Evolutionary conservation across 2,329 filamentous ascomycete species (phyloP), one percentile per base, ranked within the genome.

Genomic region (Scedosporium apiospermum): DNA sequence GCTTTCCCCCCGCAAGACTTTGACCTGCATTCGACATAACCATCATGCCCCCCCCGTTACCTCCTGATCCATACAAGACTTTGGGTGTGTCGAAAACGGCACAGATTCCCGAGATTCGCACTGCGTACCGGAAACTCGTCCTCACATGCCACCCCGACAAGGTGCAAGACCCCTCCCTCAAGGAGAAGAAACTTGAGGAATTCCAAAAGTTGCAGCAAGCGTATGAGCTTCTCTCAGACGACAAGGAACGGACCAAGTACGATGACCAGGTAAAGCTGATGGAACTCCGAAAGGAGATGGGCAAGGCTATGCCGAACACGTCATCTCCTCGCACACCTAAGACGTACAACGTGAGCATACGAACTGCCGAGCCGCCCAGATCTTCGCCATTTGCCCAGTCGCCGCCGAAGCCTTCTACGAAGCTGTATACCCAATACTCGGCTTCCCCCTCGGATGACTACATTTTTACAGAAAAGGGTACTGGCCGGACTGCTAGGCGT

Each of bases 171-270:
- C 86, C 88, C 61, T 79, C 85, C 16, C 79, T 89, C 69, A 96
- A 95, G 75, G 85, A 86, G 64, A 78, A 85, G 68, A 96, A 93
- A 74, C 86, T 90, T 68, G 88, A 91, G 68, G 88, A 96, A 75
- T 99, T 98, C 71, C 92, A 97, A 75, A 87, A 86, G 72, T 90
- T 98, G 41, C 93, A 97, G 74, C 86, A 93, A 69, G 93, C 95
- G 60, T 99, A 96, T 75, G 95, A 98, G 75, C 80, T 95, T 34
- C 84, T 99, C 65, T 90, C 86, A 70, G 88, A 97, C 71, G 89
- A 93, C 30, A 80, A 78, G 6, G 85, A 88, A 71, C 82, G 91
- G 64, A 75, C 79, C 64, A 86, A 87, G 67, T 96, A 97, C 74
- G 91, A 98, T 75, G 86, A 91, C 61, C 83, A 88, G 71, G 80